Evolutionary conservation across 106 monocot genomes (phyloP), one percentile per base, ranked within the genome.

Genomic region (Apostasia ramifera): DNA sequence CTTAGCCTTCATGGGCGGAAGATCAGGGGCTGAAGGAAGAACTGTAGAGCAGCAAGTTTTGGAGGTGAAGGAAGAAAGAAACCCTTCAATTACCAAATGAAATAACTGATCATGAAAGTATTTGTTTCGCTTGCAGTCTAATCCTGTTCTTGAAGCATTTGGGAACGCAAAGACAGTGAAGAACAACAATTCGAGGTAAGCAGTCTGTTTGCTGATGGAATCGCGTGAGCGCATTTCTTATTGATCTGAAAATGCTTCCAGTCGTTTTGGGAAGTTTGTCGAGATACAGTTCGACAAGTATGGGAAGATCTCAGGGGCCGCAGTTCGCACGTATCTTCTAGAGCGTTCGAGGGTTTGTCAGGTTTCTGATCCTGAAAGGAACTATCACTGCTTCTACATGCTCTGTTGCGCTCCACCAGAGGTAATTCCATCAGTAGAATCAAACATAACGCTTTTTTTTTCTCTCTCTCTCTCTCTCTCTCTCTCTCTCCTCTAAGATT

Each of bases 371-470:
- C 94, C 94, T 55, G 94, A 94, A 70, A 83, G 94, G 80, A 94
- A 94, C 77, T 94, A 94, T 63, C 94, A 94, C 69, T 94, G 94
- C 56, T 94, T 94, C 57, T 94, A 94, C 73, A 94, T 94, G 94
- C 85, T 94, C 12, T 94, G 94, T 67, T 44, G 73, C 70, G 94
- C 94, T 53, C 94, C 94, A 41, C 94, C 91, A 52, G 94, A 94
- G 88, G 94, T 94, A 89, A 37, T 6, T 11, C 3, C 9, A 3
- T 57, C 57, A 11, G 3, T 57, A 53, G 4, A 10, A 10, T 52
- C 4, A 10, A 52, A 52, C 10, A 26, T 26, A 26, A 26, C 10
- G 10, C 52, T 52, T 52, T 10, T 52, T 4, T 52, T 52, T 4
- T 52, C 0, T 52, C 0, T 52, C 52, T 6, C 4, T 4, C 10